These are phyloP conservation scores for Bromus sterilis DNA, from an alignment of 176 grass and related monocot species.

Conservation along the genomic window DNA sequence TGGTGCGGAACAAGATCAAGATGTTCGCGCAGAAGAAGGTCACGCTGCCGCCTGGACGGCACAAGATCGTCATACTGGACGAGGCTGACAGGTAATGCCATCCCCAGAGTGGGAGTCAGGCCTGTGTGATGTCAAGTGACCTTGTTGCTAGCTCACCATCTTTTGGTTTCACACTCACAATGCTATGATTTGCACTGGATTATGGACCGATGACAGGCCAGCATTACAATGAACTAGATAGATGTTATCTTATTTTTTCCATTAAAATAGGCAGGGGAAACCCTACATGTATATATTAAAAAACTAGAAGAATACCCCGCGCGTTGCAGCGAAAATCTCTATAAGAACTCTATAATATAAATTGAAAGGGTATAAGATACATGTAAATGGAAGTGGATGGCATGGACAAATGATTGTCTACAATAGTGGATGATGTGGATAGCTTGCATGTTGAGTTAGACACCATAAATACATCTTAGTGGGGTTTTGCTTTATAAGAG, in stretches of 20 bases:
- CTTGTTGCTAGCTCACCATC: not conserved
- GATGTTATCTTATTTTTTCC: not conserved
- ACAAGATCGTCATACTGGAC: constrained; percentile 92
- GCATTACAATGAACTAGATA: not conserved
- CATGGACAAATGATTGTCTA: too few species aligned
- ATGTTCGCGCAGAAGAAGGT: constrained; percentile 99
- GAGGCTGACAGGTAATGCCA: constrained; percentile 88
- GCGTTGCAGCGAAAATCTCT: too few species aligned
- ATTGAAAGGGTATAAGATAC: too few species aligned
- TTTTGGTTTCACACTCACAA: not conserved
- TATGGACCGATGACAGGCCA: not conserved
- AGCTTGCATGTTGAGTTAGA: too few species aligned
- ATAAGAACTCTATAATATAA: too few species aligned
- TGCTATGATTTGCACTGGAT: not conserved
- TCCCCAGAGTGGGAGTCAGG: not conserved
- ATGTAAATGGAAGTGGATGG: too few species aligned
- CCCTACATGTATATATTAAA: not conserved
- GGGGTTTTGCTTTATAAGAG: too few species aligned
- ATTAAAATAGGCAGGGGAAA: not conserved
- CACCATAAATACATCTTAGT: too few species aligned
- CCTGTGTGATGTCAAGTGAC: not conserved
- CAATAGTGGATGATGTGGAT: too few species aligned
- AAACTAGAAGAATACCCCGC: too few species aligned
- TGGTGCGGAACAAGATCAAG: constrained; percentile 98
- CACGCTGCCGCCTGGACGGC: constrained; percentile 65